Evolutionary conservation across 75 land plant genomes (phyloP).

Genomic region (Pinus tabuliformis): DNA sequence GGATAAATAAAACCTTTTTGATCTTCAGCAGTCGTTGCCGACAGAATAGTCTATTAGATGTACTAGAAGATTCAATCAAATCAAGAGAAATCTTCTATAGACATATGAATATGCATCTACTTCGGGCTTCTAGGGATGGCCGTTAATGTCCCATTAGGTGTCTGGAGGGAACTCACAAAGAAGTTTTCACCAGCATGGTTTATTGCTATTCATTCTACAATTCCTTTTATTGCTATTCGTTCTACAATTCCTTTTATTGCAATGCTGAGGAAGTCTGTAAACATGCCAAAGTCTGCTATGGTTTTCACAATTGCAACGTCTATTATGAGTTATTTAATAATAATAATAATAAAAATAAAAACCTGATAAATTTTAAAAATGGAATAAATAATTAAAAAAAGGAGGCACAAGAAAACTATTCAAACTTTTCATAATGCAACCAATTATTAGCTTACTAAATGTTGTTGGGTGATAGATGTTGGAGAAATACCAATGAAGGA

Average conservation of each 20-base stretch:
- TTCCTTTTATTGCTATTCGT: slow-evolving; percentile 39
- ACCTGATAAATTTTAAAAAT: too few relatives aligned
- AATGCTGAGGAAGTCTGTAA: slow-evolving; percentile 84
- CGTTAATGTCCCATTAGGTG: slow-evolving; percentile 50
- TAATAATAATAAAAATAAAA: too few relatives aligned
- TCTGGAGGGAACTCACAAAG: slow-evolving; percentile 94
- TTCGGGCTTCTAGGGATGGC: not conserved
- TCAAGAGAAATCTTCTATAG: slow-evolving; percentile 58
- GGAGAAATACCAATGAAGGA: too few relatives aligned
- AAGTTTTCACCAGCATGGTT: slow-evolving; percentile 98
- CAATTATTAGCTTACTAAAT: too few relatives aligned
- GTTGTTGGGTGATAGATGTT: too few relatives aligned
- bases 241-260: slow-evolving; percentile 25
- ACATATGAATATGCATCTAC: slow-evolving; percentile 24
- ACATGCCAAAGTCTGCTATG: slow-evolving; percentile 94
- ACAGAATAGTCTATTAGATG: slow-evolving; percentile 13
- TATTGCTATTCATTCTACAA: slow-evolving; percentile 35
- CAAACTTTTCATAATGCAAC: too few relatives aligned
- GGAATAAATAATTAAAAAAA: too few relatives aligned
- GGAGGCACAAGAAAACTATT: too few relatives aligned
- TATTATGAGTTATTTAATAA: too few relatives aligned
- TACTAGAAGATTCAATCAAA: slow-evolving; percentile 33
- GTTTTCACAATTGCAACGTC: slow-evolving; percentile 66
- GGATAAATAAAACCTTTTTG: not conserved
- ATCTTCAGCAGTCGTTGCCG: slow-evolving; percentile 15